Percentiles rank a stretch among this genome's conserved stretches.
phyloP scores from a whole-genome alignment of 129 eudicot species.

The Pulicaria dysenterica region DNA sequence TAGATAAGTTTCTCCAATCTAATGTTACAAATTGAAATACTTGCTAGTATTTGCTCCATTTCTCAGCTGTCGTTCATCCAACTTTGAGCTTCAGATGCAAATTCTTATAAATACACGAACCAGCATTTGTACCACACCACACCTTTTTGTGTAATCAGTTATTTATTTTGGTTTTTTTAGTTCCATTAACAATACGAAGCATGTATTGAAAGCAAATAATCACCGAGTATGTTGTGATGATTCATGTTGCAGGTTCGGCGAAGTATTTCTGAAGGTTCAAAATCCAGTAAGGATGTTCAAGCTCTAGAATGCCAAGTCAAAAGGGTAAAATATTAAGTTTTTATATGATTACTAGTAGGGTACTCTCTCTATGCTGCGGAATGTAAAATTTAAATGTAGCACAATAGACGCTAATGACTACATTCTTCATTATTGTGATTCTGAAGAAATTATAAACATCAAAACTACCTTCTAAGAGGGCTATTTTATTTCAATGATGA shows the following conservation, averaged over 20 bases:
- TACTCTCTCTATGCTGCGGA: too few relatives aligned
- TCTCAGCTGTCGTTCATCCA: too few relatives aligned
- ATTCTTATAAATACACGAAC: too few relatives aligned
- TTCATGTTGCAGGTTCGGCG: constrained; percentile 65
- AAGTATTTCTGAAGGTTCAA: constrained; percentile 35
- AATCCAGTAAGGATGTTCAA: constrained; percentile 28
- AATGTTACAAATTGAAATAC: too few relatives aligned
- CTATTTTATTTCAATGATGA: too few relatives aligned
- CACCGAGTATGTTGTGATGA: neutral
- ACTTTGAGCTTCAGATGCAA: too few relatives aligned
- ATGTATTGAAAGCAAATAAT: neutral
- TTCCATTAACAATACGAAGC: neutral
- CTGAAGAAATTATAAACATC: too few relatives aligned
- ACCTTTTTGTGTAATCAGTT: neutral
- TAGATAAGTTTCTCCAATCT: too few relatives aligned
- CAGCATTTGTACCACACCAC: neutral
- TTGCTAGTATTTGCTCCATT: too few relatives aligned
- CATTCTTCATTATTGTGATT: too few relatives aligned
- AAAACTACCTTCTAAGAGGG: too few relatives aligned
- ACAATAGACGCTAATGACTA: too few relatives aligned
- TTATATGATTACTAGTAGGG: neutral
- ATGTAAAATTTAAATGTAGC: neutral
- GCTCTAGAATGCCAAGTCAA: constrained; percentile 43
- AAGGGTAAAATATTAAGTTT: constrained; percentile 51
- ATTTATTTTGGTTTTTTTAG: neutral